Conservation (phyloP, 495 filamentous ascomycete species). For the Polyplosphaeria fusca region DNA sequence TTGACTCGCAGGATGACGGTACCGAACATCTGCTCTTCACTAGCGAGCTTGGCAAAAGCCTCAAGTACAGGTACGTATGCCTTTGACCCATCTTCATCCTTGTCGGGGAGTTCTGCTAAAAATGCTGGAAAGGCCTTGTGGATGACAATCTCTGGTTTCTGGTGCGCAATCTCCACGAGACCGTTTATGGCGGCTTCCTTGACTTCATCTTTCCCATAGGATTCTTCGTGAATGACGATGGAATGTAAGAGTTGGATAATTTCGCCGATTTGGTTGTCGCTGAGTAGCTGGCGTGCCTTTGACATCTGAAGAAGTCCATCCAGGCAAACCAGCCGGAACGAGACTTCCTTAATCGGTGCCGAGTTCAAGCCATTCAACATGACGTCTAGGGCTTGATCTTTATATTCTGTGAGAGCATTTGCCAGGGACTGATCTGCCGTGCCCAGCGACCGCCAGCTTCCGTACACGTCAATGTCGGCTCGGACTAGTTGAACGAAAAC, state of each 20-base stretch:
- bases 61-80: constrained; percentile 61
- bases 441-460: constrained; percentile 52
- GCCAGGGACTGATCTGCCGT: constrained; percentile 29
- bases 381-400: constrained; percentile 59
- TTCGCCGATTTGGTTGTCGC: constrained; percentile 60
- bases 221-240: constrained; percentile 59
- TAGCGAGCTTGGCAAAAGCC: constrained; percentile 63
- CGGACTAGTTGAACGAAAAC: constrained; percentile 58
- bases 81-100: constrained; percentile 41
- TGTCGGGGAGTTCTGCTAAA: constrained; percentile 65
- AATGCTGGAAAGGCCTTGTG: constrained; percentile 72
- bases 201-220: constrained; percentile 55
- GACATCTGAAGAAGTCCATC: constrained; percentile 59
- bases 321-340: constrained; percentile 61
- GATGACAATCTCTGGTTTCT: constrained; percentile 65
- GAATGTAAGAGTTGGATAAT: constrained; percentile 65
- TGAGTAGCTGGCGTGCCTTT: constrained; percentile 55
- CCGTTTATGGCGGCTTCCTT: constrained; percentile 62
- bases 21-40: constrained; percentile 64
- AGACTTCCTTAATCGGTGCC: constrained; percentile 60
- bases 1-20: constrained; percentile 65
- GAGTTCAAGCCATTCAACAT: constrained; percentile 60
- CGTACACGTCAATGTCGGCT: constrained; percentile 56
- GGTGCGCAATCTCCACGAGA: constrained; percentile 62
- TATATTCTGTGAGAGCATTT: constrained; percentile 58